These are phyloP conservation scores for Cicer yamashitae DNA, from an alignment of 306 rosid species.

Conservation along the genomic window DNA sequence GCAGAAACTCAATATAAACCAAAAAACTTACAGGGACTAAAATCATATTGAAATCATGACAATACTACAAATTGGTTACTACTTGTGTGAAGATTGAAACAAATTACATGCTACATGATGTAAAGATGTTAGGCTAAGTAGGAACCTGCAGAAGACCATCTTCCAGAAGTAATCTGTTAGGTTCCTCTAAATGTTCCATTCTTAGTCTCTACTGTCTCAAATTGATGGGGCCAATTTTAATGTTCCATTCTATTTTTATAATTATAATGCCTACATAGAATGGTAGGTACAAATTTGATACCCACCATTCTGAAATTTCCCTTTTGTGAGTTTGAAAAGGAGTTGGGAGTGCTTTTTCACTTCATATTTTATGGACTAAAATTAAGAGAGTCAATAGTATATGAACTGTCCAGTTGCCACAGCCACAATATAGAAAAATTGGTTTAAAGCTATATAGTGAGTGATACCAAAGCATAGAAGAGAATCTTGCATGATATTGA, in stretches of 20 bases:
- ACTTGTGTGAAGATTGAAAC: neutral
- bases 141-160: constrained; percentile 53
- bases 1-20: too few species aligned
- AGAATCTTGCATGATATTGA: neutral
- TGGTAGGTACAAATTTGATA: constrained; percentile 35
- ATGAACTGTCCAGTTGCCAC: too few species aligned
- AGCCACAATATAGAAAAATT: neutral
- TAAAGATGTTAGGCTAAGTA: neutral
- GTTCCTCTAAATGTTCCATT: constrained; percentile 43
- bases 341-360: constrained; percentile 19
- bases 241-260: constrained; percentile 20
- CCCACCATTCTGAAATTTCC: constrained; percentile 32
- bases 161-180: constrained; percentile 38
- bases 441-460: neutral
- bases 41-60: neutral
- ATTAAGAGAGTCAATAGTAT: constrained; percentile 24
- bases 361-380: neutral
- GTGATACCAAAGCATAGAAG: neutral
- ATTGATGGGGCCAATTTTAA: neutral
- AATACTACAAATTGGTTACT: neutral
- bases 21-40: too few species aligned
- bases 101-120: neutral
- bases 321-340: constrained; percentile 28
- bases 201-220: constrained; percentile 9
- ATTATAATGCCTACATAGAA: constrained; percentile 8